phyloP scores from a whole-genome alignment of 192 early-diverging fungal genomes.

The Chytriomyces confervae region DNA sequence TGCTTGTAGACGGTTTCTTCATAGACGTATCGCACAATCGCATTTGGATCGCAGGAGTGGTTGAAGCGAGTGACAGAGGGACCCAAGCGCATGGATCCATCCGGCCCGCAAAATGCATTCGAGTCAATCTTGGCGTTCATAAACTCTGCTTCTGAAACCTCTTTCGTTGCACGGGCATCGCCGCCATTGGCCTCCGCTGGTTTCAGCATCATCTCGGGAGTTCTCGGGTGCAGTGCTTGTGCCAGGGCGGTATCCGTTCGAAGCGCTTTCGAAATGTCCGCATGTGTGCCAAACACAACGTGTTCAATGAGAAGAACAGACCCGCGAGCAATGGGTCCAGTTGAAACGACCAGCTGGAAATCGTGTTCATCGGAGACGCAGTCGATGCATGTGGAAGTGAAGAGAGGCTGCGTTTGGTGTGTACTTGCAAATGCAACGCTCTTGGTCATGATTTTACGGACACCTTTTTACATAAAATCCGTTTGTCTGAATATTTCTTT shows the following conservation, averaged over 20 bases:
- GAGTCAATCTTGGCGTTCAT: constrained; percentile 5
- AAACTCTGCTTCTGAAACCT: background rate
- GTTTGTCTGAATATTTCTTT: background rate
- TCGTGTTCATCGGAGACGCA: no score
- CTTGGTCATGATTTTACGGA: no score
- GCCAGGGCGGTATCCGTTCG: background rate
- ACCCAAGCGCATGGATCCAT: constrained; percentile 20
- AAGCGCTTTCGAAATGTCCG: background rate
- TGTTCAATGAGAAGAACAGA: constrained; percentile 30
- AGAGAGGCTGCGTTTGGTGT: no score
- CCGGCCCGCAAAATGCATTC: constrained; percentile 26
- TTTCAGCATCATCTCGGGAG: no score
- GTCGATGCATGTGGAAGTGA: no score
- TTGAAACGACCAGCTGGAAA: no score
- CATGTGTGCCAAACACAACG: constrained; percentile 2
- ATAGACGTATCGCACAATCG: background rate
- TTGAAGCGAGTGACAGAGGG: constrained; percentile 32
- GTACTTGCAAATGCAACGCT: no score
- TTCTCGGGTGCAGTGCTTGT: constrained; percentile 9
- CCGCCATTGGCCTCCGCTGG: background rate
- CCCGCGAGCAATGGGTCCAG: background rate
- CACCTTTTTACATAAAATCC: no score
- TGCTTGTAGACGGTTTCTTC: constrained; percentile 7
- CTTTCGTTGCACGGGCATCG: background rate
- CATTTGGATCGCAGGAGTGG: constrained; percentile 26